Evolutionary conservation across 2,329 filamentous ascomycete genomes (phyloP), one percentile per base, ranked within the genome.

Genomic region (Colletotrichum chlorophyti): DNA sequence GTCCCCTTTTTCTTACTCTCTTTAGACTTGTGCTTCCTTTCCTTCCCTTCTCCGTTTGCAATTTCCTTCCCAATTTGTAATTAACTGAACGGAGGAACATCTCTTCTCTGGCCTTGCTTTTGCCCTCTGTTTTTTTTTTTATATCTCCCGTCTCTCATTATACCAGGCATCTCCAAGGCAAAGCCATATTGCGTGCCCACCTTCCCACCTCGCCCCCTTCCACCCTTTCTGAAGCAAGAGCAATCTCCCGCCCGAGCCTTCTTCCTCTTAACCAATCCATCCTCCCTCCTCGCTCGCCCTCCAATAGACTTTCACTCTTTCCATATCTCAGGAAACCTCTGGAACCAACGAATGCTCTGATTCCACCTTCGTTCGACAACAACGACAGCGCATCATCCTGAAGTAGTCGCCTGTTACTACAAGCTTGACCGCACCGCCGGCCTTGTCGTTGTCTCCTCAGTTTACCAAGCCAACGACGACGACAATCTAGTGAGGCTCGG

Each of bases 1-100:
- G 37, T 60, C 52, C 57, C 51, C 43, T 37, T 38, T 26, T 57
- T 50, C 15, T 45, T 34, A 31, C 14, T 45, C 45, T 11, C 32
- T 40, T 43, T 43, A n/a, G n/a, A n/a, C n/a, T n/a, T n/a, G n/a
- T n/a, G n/a, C 51, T 24, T 59, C 37, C 26, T 45, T 40, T 49
- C 37, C 55, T 54, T 59, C 51, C 49, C 50, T 47, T 53, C 57
- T 46, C 51, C 51, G 57, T 45, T 57, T 57, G 57, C 40, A 60
- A 57, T 57, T 60, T 60, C 57, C 24, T 60, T 55, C 57, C 45
- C 57, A 40, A 57, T 55, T 57, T 60, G 57, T 60, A 60, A 60
- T 60, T 57, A 57, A 57, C 40, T 45, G n/a, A n/a, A n/a, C 46
- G 31, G 46, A 40, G 24, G 34, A 14, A 40, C 31, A 27, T 15